phyloP scores from a whole-genome alignment of 306 rosid species.

The Corylus heterophylla region DNA sequence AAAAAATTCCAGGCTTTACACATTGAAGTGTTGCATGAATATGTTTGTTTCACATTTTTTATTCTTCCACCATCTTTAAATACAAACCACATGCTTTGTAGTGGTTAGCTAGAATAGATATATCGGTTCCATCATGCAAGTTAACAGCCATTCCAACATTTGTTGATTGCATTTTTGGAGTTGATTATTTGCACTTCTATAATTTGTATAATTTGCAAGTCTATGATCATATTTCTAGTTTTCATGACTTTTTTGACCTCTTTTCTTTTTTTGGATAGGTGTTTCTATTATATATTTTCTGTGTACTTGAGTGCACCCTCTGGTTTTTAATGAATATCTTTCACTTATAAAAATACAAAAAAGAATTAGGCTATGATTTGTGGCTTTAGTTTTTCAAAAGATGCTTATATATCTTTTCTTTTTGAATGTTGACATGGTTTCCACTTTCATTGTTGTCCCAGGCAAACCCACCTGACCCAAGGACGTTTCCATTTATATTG shows the following conservation, averaged over 20 bases:
- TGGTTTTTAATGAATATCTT: too few species aligned
- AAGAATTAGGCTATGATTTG: neutral
- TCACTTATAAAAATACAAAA: too few species aligned
- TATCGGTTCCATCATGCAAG: neutral
- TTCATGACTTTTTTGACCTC: too few species aligned
- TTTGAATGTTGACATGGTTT: slow-evolving; percentile 6
- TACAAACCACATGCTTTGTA: neutral
- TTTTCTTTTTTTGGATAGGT: too few species aligned
- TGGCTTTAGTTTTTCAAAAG: neutral
- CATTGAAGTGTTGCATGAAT: slow-evolving; percentile 5
- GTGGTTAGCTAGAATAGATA: neutral
- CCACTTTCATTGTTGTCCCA: slow-evolving; percentile 26
- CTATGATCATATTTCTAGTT: too few species aligned
- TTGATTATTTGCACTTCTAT: neutral
- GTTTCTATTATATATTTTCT: too few species aligned
- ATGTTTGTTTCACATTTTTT: neutral
- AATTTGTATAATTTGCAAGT: neutral
- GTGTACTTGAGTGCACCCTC: too few species aligned
- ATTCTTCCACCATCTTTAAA: slow-evolving; percentile 10
- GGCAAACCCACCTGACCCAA: slow-evolving; percentile 81
- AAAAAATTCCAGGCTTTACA: neutral
- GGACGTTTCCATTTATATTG: slow-evolving; percentile 74
- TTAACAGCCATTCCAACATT: neutral
- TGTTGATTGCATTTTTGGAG: neutral
- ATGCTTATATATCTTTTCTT: neutral